phyloP scores from a whole-genome alignment of 768 basidiomycete species.

The Lactarius tabidus region DNA sequence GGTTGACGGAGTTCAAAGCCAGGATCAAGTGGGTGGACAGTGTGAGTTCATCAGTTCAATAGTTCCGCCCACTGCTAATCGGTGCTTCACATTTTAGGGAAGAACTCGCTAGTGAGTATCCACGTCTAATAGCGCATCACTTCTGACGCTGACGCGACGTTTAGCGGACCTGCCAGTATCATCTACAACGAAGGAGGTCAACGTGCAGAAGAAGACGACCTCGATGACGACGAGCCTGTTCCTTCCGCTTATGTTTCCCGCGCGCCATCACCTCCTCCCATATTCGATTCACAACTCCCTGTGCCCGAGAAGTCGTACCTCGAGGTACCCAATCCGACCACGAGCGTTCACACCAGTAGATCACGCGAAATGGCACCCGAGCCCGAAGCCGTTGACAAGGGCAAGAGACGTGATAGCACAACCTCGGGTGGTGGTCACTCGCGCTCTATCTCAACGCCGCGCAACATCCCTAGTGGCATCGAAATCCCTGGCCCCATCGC shows the following conservation, averaged over 20 bases:
- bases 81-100: conserved; percentile 41
- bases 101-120: conserved; percentile 62
- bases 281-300: conserved; percentile 30
- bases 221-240: conserved; percentile 43
- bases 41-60: conserved; percentile 40
- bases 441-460: conserved; percentile 18
- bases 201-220: conserved; percentile 69
- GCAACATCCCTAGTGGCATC: conserved; percentile 30
- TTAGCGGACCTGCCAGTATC: conserved; percentile 73
- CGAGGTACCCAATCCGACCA: conserved; percentile 29
- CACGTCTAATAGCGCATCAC: neutral
- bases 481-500: conserved; percentile 35
- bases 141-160: conserved; percentile 11
- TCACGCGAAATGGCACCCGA: conserved; percentile 29
- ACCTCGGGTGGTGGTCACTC: conserved; percentile 2
- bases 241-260: conserved; percentile 50
- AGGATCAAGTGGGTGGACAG: conserved; percentile 81
- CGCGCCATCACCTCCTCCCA: conserved; percentile 41
- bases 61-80: neutral
- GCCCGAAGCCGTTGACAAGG: conserved; percentile 25
- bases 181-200: conserved; percentile 79
- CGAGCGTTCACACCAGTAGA: conserved; percentile 6
- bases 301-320: conserved; percentile 28
- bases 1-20: conserved; percentile 76
- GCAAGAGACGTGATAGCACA: conserved; percentile 30